Base-by-base conservation (phyloP, 495 filamentous ascomycete species). In the Penicillium canariense region DNA sequence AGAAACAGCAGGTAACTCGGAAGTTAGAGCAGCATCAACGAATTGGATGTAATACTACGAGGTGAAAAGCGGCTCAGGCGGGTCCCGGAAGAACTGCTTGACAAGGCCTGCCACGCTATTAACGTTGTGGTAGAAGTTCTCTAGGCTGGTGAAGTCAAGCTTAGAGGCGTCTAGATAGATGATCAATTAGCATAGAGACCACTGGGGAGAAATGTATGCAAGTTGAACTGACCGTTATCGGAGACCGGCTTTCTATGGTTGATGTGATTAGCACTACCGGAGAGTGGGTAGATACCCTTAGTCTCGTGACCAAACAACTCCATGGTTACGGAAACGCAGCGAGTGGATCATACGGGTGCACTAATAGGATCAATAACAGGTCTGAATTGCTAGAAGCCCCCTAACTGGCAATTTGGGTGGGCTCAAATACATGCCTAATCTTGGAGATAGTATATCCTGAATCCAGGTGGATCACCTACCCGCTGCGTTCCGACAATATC, bases 31-130 rank as follows among this genome's bases (percentile, higher is more conserved):
- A 50, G 93, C 89, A 23, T 89, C 85, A 63, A 97, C 84, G 64
- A 97, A 96, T 5, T 81, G 80, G n/a, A 72, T 58, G 67, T 97
- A 97, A 55, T 86, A 84, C 57, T 85, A 83, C 8, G 73, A 68
- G 0, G 93, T 96, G 44, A 98, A 77, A 7, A 98, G 71, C 3
- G 94, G 94, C 60, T 98, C 95, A 0, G 95, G 94, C 9, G 97
- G 80, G 42, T 97, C 93, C 31, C 93, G 81, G 76, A 98, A 90
- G 75, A 97, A 98, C 63, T 95, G 90, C 76, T 98, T 98, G 50
- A 96, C 76, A 38, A 97, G 78, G 14, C 91, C 91, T n/a, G 95
- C 91, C 48, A 97, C 94, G 61, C 88, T 92, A 71, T 97, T 96
- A 55, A 97, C 91, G 68, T 98, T 95, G 62, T 96, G 90, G 71